Evolutionary conservation across 352 stramenopile species (phyloP).

Genomic region (Peronospora belbahrii): DNA sequence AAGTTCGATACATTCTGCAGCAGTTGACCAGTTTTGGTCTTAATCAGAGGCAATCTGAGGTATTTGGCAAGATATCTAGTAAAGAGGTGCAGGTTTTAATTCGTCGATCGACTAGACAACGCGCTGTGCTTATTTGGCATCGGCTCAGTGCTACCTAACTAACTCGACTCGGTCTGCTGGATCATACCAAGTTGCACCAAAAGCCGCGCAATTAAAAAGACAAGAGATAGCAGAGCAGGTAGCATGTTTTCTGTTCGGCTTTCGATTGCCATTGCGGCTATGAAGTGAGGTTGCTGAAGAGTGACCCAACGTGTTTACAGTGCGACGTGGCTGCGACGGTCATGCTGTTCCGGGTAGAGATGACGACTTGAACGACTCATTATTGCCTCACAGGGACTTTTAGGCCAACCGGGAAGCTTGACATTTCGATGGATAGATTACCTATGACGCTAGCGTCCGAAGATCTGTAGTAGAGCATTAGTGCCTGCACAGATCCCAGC

Average conservation of each 20-base stretch:
- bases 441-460: slow-evolving; percentile 42
- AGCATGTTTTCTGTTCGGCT: no score
- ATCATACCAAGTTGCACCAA: slow-evolving; percentile 14
- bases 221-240: no score
- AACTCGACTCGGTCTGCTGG: background rate
- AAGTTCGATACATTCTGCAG: slow-evolving; percentile 3
- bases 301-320: slow-evolving; percentile 15
- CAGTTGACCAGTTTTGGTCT: slow-evolving; percentile 1
- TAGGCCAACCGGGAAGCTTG: slow-evolving; percentile 13
- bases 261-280: no score
- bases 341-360: slow-evolving; percentile 6
- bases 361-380: slow-evolving; percentile 11
- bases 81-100: background rate
- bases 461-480: slow-evolving; percentile 34
- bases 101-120: slow-evolving; percentile 1
- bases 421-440: slow-evolving; percentile 20
- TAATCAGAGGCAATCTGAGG: slow-evolving; percentile 16
- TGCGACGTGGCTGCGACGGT: slow-evolving; percentile 3
- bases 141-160: background rate
- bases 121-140: slow-evolving; percentile 14
- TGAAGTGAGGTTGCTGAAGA: slow-evolving; percentile 22
- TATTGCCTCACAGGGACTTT: slow-evolving; percentile 16
- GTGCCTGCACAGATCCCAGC: slow-evolving; percentile 7
- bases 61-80: slow-evolving; percentile 7
- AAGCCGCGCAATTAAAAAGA: slow-evolving; percentile 13